Base-by-base conservation (phyloP, 2,329 filamentous ascomycete genomes). In the Coniochaeta pulveracea region DNA sequence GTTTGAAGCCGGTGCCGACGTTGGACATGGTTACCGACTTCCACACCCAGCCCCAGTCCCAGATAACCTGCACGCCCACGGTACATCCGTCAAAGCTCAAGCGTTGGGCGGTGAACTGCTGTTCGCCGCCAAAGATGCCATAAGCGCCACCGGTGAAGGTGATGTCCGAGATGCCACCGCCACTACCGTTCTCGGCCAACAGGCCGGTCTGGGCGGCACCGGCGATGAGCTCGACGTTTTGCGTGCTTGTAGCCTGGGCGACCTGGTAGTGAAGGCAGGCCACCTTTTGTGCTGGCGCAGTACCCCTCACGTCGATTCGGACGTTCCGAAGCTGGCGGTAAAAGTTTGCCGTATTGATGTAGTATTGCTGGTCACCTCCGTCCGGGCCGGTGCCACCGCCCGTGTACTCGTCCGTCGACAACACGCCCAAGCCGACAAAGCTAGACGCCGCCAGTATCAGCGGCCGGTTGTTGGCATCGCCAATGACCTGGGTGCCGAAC, bases 201-300 rank as follows among this genome's bases (percentile, higher is more conserved):
- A 15, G 25, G 25, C 25, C 9, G 25, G 25, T 10, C 25, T 10
- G 25, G 25, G 25, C 10, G 26, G 40, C 55, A 52, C 55, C 65
- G 67, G 76, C 67, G 41, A 65, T 54, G 50, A 80, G 76, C 16
- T 67, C 57, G 28, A 78, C 60, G 52, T 79, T 78, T 47, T 78
- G 72, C 5, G 79, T 58, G 30, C 41, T 44, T 2, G 46, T 50
- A 4, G 45, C 46, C 33, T 50, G 46, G 2, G 45, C 39, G 3
- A 49, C 39, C 26, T 48, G 42, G 29, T 44, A 47, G 32, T 47
- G 45, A 6, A 47, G 23, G 12, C 36, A 26, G 6, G 35, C 25
- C 4, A 43, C 23, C 7, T 32, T 12, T n/a, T 19, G 17, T 2
- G 10, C 17, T 3, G 19, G 17, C 10, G 10, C 18, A 2, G 34